Evolutionary conservation across 306 rosid genomes (phyloP), one percentile per base, ranked within the genome.

Genomic region (Lupinus albus): DNA sequence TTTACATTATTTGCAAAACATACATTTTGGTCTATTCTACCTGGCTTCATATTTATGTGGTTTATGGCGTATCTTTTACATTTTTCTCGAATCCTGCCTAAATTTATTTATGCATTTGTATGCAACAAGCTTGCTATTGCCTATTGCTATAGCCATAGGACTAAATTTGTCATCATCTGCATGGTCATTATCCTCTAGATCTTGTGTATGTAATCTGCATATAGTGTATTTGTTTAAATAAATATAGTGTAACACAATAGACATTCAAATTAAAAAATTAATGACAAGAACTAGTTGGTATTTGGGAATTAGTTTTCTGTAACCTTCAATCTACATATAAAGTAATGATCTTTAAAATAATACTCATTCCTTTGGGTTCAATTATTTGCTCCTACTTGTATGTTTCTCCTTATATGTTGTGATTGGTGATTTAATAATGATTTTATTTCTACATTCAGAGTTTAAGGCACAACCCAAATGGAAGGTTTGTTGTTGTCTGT

Each of bases 401-500:
- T 83, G 12, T 65, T 47, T 78, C 50, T 70, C 58, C 66, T 49
- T 66, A 39, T 35, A 59, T 56, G 11, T 25, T 48, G 20, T 32
- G 47, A 53, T 55, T 64, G 69, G 38, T 77, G 79, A 41, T 4
- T 58, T 56, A 74, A 62, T 32, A 16, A 36, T 61, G 36, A 45
- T 58, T 45, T 61, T 8, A 52, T 61, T 17, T 52, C 56, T 41
- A 30, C 76, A 46, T 75, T 69, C 89, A 94, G 99, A 88, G 85
- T 84, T 81, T 94, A 72, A 90, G 68, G 88, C 97, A 94, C 90
- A 94, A 94, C 67, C 97, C 99, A 64, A 94, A 94, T 70, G 99
- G 99, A 76, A 88, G 99, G 79, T 94, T 94, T 81, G 99, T 94
- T 66, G 98, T 93, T 77, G 98, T 93, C 17, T 93, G 98, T 66